A percentile compares a stretch with the other conserved stretches of the same genome.
Conservation (phyloP, 2,329 filamentous ascomycete genomes). For the Pyrenophora teres region DNA sequence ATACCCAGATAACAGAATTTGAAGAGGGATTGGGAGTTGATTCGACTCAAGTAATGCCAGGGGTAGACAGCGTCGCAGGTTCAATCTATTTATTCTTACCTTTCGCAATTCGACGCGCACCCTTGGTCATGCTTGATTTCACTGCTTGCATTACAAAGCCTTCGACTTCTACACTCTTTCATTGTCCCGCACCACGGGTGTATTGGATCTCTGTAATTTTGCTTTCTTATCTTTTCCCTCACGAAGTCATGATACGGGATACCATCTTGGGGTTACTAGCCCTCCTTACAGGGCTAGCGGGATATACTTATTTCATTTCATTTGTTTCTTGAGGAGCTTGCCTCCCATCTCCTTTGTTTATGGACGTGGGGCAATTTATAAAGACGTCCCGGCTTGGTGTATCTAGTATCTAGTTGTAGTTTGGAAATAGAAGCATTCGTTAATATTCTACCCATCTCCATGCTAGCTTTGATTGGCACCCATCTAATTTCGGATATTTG, state of each 20-base stretch:
- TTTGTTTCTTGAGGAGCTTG: conserved; percentile 16
- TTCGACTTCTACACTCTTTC: conserved; percentile 15
- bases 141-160: conserved; percentile 13
- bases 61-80: conserved; percentile 47
- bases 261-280: conserved; percentile 29
- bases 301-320: conserved; percentile 21
- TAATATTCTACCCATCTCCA: not conserved
- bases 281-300: conserved; percentile 26
- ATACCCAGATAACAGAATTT: conserved; percentile 29
- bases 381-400: conserved; percentile 10
- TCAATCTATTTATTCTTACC: conserved; percentile 41
- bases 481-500: not conserved
- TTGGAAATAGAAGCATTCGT: conserved; percentile 4
- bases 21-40: conserved; percentile 26
- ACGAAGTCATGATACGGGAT: conserved; percentile 45
- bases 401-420: not conserved
- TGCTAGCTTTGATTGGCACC: not conserved
- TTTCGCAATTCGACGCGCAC: conserved; percentile 32
- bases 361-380: conserved; percentile 6
- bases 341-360: not conserved
- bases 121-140: conserved; percentile 27
- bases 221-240: conserved; percentile 21
- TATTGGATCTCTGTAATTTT: conserved; percentile 9
- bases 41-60: conserved; percentile 41
- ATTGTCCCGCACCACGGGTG: conserved; percentile 1